Base-by-base conservation (phyloP, 495 filamentous ascomycete genomes). In the Viridothelium virens region DNA sequence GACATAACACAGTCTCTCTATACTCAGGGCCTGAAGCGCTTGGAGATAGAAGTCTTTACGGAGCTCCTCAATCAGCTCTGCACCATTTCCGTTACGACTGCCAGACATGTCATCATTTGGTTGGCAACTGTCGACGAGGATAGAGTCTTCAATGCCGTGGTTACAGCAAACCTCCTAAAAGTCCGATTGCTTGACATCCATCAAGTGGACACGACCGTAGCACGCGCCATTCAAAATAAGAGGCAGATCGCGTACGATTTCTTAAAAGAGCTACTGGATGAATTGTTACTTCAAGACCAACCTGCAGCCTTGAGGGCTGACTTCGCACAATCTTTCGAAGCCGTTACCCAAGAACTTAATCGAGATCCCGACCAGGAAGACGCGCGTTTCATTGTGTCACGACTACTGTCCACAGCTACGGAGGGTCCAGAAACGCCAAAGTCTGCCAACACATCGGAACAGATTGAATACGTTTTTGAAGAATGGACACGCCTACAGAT, bases 401-500 rank as follows among this genome's bases (percentile, higher is more conserved):
- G 91, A 70, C 78, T 97, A 53, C 84, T 75, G 65, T 65, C 65
- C 2, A 44, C 64, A 31, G 46, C 36, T 6, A 73, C 66, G 56
- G 71, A 74, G 16, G 69, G 69, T 41, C 66, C 71, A 4, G 70
- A 71, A 36, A 73, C 71, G 3, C 75, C 73, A 18, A 70, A 74
- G 33, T 44, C 68, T 10, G 63, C 70, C 37, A 68, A 69, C 14
- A 86, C 86, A 70, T 84, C 85, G 56, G 88, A 93, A 63, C 92
- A 96, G 70, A 85, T 96, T 77, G 89, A 95, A 70, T 97, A 97
- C 72, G 82, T 96, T 50, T 96, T 99, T 74, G 89, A 88, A 10
- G 94, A 97, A 74, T 99, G 94, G 94, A 83, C 91, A 65, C 85
- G 87, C 47, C 82, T 97, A 16, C 91, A 89, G 75, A 88, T 89